Evolutionary conservation across 2,329 filamentous ascomycete genomes (phyloP).

Genomic region (Talaromyces sp.): DNA sequence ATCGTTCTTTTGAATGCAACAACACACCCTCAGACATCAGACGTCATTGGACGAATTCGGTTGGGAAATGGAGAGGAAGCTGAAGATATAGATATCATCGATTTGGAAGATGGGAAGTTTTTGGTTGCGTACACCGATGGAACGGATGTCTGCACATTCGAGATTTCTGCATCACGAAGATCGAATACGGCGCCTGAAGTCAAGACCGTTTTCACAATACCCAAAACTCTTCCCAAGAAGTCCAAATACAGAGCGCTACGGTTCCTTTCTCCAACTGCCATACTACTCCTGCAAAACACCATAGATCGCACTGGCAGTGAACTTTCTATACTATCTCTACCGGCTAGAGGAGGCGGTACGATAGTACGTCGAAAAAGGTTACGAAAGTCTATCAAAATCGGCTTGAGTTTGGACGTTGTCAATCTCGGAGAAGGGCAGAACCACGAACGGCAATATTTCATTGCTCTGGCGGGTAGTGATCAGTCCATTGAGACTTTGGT

Average conservation of each 20-base stretch:
- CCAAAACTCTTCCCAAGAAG: constrained; percentile 37
- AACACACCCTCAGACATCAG: constrained; percentile 50
- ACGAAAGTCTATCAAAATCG: constrained; percentile 67
- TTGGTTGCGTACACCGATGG: constrained; percentile 77
- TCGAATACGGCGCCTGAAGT: constrained; percentile 41
- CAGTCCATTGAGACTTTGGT: constrained; percentile 76
- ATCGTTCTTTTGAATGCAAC: constrained; percentile 75
- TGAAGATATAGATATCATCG: constrained; percentile 46
- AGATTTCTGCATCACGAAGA: constrained; percentile 53
- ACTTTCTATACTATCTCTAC: constrained; percentile 49
- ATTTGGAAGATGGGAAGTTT: constrained; percentile 49
- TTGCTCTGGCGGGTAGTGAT: constrained; percentile 79
- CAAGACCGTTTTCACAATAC: constrained; percentile 41
- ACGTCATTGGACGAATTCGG: constrained; percentile 56
- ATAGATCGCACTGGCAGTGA: constrained; percentile 57
- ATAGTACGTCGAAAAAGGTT: constrained; percentile 58
- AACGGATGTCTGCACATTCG: constrained; percentile 68
- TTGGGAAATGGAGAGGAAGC: constrained; percentile 54
- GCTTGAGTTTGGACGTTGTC: constrained; percentile 74
- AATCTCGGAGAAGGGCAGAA: constrained; percentile 59
- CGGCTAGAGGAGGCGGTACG: constrained; percentile 35
- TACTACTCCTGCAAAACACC: constrained; percentile 58
- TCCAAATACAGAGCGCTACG: constrained; percentile 57
- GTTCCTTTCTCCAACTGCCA: constrained; percentile 54
- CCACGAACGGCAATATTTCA: constrained; percentile 70